Conservation (phyloP, 495 filamentous ascomycete species). For the Penicilliopsis zonata region DNA sequence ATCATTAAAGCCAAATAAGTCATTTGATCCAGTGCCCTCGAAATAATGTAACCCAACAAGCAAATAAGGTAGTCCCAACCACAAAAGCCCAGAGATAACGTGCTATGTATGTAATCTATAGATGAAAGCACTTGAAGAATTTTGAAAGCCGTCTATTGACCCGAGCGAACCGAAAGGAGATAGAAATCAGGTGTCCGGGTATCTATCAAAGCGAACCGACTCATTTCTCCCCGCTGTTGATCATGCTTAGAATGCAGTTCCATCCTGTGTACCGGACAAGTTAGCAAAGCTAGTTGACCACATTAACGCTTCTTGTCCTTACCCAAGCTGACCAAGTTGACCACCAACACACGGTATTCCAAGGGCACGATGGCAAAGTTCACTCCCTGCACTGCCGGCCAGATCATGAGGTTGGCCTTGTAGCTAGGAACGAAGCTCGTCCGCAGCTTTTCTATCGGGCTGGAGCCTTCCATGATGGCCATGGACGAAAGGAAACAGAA, state of each 20-base stretch:
- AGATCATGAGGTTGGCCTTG: conserved; percentile 79
- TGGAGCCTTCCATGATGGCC: conserved; percentile 73
- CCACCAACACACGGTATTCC: conserved; percentile 74
- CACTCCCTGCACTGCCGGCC: conserved; percentile 80
- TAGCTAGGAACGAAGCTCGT: conserved; percentile 57
- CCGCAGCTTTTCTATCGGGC: conserved; percentile 57
- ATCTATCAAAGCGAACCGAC: conserved; percentile 8
- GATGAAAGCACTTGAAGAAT: background rate
- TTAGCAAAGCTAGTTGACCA: background rate
- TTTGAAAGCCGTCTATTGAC: background rate
- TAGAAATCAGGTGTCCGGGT: conserved; percentile 6
- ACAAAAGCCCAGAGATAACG: background rate
- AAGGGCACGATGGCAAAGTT: conserved; percentile 90
- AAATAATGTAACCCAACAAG: too few relatives aligned
- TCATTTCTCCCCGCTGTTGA: conserved; percentile 49
- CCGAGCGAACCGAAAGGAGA: background rate
- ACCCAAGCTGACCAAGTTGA: conserved; percentile 75
- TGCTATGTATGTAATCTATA: background rate
- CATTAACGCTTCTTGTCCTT: conserved; percentile 14
- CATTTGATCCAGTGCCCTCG: too few relatives aligned
- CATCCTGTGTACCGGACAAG: conserved; percentile 47
- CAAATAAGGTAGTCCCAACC: background rate
- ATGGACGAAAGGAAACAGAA: conserved; percentile 74
- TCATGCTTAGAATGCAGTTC: conserved; percentile 89
- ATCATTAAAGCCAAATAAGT: too few relatives aligned